Evolutionary conservation across 2,329 filamentous ascomycete genomes (phyloP), one percentile per base, ranked within the genome.

Genomic region (Aureobasidium zeae): DNA sequence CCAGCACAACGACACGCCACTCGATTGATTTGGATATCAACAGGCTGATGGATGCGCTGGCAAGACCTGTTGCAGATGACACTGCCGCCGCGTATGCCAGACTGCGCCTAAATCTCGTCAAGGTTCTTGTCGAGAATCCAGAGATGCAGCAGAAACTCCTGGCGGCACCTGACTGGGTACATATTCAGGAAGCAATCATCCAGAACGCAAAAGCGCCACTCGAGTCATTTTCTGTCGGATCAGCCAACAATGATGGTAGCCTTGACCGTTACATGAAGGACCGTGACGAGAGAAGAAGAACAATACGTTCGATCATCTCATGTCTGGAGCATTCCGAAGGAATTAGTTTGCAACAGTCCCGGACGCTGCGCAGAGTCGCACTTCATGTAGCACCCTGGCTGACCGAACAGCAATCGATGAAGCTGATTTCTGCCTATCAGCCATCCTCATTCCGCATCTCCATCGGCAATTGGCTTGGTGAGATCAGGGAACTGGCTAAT

Each of bases 401-500:
- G 43, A 45, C 32, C 2, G 21, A 45, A 26, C 19, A 38, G 17
- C 43, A 37, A 16, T 31, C 33, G 3, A 30, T 37, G 26, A 38
- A 45, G 43, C 15, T 45, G 13, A 45, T 45, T 7, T 25, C 26
- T 17, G 43, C 43, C 9, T 45, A 45, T 12, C 43, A 45, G n/a
- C 43, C 43, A 20, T 38, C 43, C 5, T 36, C 43, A 3, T 45
- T 37, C 28, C 43, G 43, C 20, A 45, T 45, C 20, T 37, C 43
- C 7, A 33, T 45, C 16, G 43, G 43, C 10, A 45, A 45, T 17
- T 45, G 43, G 43, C 43, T 45, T 4, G 25, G 16, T 15, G 43
- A 45, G 26, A 37, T 45, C 16, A 45, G n/a, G 24, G 43, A 45
- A 16, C 28, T 45, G 8, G 33, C 43, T 16, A 25, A 19, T n/a